phyloP scores from a whole-genome alignment of 352 stramenopile species.

The Globisporangium parvum region DNA sequence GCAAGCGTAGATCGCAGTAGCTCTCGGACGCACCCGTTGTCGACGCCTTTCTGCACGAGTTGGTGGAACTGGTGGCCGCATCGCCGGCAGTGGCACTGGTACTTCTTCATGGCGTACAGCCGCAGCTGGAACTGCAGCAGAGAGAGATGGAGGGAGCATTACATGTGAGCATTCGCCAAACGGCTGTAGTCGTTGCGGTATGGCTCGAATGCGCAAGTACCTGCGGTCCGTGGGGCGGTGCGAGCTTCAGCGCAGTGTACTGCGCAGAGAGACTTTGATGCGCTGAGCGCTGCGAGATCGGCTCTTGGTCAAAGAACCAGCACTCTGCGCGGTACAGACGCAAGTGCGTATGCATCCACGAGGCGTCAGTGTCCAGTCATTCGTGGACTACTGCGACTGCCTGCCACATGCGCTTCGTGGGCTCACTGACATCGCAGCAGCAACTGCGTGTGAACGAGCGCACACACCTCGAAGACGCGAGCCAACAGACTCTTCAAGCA shows the following conservation, averaged over 20 bases:
- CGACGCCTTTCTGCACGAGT: constrained; percentile 81
- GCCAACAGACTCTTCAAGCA: constrained; percentile 40
- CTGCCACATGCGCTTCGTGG: background rate
- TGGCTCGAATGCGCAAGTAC: constrained; percentile 13
- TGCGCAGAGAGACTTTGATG: constrained; percentile 30
- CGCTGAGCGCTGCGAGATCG: constrained; percentile 28
- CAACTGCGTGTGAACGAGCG: background rate
- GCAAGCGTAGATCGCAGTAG: too few species aligned
- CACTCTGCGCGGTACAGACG: constrained; percentile 45
- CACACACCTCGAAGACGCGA: constrained; percentile 45
- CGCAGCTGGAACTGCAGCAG: constrained; percentile 70
- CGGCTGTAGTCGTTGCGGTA: background rate
- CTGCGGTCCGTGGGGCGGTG: constrained; percentile 67
- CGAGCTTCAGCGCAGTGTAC: constrained; percentile 69
- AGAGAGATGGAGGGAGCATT: too few species aligned
- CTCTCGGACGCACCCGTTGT: constrained; percentile 85
- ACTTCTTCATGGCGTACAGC: constrained; percentile 83
- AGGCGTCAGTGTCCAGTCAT: too few species aligned
- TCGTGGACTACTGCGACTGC: background rate
- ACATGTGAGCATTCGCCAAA: background rate
- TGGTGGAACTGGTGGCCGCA: constrained; percentile 67
- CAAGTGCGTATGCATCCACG: background rate
- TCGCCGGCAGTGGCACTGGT: constrained; percentile 55
- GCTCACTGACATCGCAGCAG: background rate
- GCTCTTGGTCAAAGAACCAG: constrained; percentile 86